phyloP scores from a whole-genome alignment of 768 basidiomycete species.

The Leucosporidium scottii region DNA sequence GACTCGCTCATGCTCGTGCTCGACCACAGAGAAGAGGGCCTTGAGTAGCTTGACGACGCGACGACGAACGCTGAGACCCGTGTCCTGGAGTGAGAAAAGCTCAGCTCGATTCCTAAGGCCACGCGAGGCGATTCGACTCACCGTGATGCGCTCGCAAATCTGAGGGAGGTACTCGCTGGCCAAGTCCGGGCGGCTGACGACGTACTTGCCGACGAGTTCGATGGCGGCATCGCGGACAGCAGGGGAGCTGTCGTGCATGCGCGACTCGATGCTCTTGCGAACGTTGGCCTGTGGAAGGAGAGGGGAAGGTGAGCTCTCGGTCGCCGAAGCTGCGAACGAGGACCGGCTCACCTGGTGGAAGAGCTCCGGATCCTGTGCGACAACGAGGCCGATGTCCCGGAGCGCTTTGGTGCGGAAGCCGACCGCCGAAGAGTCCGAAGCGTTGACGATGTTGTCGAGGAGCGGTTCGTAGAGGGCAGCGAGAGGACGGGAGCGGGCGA shows the following conservation, averaged over 20 bases:
- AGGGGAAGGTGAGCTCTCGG: background rate
- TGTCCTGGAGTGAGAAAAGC: constrained; percentile 55
- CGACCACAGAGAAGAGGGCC: constrained; percentile 63
- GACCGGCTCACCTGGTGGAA: constrained; percentile 60
- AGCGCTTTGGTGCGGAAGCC: constrained; percentile 93
- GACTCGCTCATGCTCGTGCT: constrained; percentile 55
- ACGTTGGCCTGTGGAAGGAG: constrained; percentile 62
- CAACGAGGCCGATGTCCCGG: constrained; percentile 76
- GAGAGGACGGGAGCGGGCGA: constrained; percentile 68
- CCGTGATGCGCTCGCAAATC: constrained; percentile 84
- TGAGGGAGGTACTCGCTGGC: constrained; percentile 79
- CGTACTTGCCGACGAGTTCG: constrained; percentile 94
- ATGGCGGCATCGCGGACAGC: constrained; percentile 95
- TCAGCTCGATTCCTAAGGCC: background rate
- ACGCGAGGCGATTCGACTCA: constrained; percentile 43
- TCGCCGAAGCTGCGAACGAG: background rate
- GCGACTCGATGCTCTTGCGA: constrained; percentile 76
- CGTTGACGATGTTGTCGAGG: constrained; percentile 64
- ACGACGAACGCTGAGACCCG: constrained; percentile 86
- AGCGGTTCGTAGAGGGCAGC: constrained; percentile 77
- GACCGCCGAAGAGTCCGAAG: constrained; percentile 77
- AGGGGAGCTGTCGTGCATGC: constrained; percentile 83
- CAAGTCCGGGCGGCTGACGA: constrained; percentile 81
- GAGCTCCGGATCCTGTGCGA: constrained; percentile 79
- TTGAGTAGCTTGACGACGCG: constrained; percentile 91